Base-by-base conservation (phyloP, 164 flowering plant species). In the Hamamelis virginiana region DNA sequence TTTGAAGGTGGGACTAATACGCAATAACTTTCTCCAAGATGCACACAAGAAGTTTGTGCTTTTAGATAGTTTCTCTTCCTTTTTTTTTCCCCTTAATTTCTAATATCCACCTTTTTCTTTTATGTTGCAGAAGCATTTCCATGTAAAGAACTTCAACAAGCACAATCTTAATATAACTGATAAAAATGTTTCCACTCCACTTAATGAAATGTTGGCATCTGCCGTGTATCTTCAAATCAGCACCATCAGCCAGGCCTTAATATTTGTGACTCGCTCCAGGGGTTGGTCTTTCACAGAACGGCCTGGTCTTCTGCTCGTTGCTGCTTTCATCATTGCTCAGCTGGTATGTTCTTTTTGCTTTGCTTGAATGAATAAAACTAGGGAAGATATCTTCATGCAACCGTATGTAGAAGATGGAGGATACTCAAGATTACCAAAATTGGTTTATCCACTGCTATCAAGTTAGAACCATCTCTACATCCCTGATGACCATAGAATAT, bases 141-240 rank as follows among this genome's bases (percentile, higher is more conserved):
- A 33, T 9, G 86, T 84, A 43, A 62, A 45, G 27, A 62, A 66
- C 74, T 75, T 83, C 61, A 74, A 76, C 71, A 55, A 50, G 53
- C 14, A 69, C 63, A 55, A 70, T 21, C 28, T 38, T 16, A 63
- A 76, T 33, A 56, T 66, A 58, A 18, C 60, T 1, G 43, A 72
- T 44, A 13, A 67, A 4, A 3, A 22, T 1, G 55, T 53, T 11
- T 12, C 66, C 10, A 62, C 55, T 14, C 33, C 11, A 0, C 69
- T 75, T 3, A 75, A 75, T 1, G 71, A 53, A 65, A 67, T 19
- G 75, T 19, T 87, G 52, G 83, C 82, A 22, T 81, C 91, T 58
- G 91, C 89, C 67, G 77, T 87, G 11, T 87, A 85, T 68, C 91
- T 89, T 59, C 93, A 89, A 89, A 86, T 89, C 19, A 88, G 93